Conservation (phyloP, 1,139 yeast genomes). For the Lodderomyces oxycetoniae region DNA sequence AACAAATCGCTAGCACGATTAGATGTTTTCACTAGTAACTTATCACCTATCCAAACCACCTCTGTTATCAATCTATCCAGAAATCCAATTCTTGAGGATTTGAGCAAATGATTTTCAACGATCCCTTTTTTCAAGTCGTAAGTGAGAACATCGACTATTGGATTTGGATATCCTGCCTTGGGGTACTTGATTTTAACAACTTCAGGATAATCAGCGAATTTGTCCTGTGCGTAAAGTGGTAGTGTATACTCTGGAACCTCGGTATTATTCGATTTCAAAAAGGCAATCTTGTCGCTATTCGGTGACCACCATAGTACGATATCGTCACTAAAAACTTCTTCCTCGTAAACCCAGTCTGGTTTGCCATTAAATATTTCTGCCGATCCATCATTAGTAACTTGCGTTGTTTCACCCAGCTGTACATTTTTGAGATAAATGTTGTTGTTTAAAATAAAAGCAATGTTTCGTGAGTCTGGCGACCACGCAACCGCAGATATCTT, state of each 20-base stretch:
- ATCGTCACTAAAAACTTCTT: conserved; percentile 50
- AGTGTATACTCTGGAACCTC: conserved; percentile 48
- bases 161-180: conserved; percentile 44
- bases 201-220: conserved; percentile 38
- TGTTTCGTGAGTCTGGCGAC: conserved; percentile 64
- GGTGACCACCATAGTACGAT: conserved; percentile 60
- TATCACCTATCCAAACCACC: conserved; percentile 40
- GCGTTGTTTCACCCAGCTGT: conserved; percentile 17
- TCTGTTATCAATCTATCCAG: conserved; percentile 35
- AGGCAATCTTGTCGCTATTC: conserved; percentile 41
- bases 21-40: conserved; percentile 35
- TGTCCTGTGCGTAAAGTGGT: conserved; percentile 49
- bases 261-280: conserved; percentile 49
- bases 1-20: conserved; percentile 43
- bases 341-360: conserved; percentile 64
- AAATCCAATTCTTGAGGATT: conserved; percentile 19
- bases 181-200: conserved; percentile 39
- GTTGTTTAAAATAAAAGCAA: conserved; percentile 65
- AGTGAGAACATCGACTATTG: conserved; percentile 37
- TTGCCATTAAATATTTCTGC: conserved; percentile 49
- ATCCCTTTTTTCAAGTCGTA: conserved; percentile 22
- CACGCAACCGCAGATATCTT: conserved; percentile 58
- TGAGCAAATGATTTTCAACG: conserved; percentile 18
- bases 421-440: conserved; percentile 47
- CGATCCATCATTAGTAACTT: conserved; percentile 48